A percentile compares a stretch with the other conserved stretches of the same genome.
phyloP scores from a whole-genome alignment of 2,329 filamentous ascomycete genomes.

The Beauveria bassiana region DNA sequence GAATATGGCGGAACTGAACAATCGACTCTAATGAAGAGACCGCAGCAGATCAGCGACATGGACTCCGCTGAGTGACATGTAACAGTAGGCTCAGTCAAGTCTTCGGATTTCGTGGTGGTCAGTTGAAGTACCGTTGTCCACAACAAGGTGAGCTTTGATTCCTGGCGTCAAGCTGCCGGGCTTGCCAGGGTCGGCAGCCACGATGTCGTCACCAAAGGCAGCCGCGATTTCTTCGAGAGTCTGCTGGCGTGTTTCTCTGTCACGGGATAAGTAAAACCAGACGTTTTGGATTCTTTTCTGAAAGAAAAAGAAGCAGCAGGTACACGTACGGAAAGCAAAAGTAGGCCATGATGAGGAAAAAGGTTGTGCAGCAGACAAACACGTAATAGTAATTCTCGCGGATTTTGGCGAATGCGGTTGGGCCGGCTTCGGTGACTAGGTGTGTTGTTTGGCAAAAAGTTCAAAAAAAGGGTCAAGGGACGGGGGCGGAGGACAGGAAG shows the following conservation, averaged over 20 bases:
- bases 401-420: slow-evolving; percentile 48
- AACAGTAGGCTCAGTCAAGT: too few species aligned
- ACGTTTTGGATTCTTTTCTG: background rate
- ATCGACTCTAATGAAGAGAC: too few species aligned
- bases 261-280: background rate
- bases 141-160: background rate
- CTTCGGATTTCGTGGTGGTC: background rate
- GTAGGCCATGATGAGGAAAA: slow-evolving; percentile 45
- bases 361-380: slow-evolving; percentile 43
- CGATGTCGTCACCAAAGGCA: slow-evolving; percentile 38
- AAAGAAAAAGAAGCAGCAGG: background rate
- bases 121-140: background rate
- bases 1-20: too few species aligned
- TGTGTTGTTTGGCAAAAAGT: too few species aligned
- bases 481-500: too few species aligned
- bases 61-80: too few species aligned
- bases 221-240: slow-evolving; percentile 41
- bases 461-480: too few species aligned
- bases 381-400: slow-evolving; percentile 55
- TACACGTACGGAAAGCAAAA: slow-evolving; percentile 39
- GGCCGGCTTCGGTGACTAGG: slow-evolving; percentile 44
- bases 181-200: slow-evolving; percentile 15
- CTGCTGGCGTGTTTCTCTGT: slow-evolving; percentile 36
- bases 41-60: too few species aligned
- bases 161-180: background rate